Base-by-base conservation (phyloP, 345 rosid species). In the Ailanthus altissimus region DNA sequence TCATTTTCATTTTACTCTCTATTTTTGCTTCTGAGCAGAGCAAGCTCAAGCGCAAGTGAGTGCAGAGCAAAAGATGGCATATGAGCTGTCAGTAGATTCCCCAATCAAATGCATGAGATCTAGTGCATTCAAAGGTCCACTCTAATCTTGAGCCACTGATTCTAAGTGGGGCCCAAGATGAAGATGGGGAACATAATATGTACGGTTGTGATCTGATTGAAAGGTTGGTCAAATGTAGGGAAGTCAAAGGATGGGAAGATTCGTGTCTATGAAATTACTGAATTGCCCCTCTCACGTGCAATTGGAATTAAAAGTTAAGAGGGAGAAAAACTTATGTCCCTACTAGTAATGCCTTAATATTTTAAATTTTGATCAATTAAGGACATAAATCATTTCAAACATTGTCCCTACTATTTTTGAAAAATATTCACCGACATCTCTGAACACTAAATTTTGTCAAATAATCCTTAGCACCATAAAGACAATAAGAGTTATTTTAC, bases 31-130 rank as follows among this genome's bases (percentile, higher is more conserved):
- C 11, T 9, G n/a, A 77, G 32, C 75, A 4, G 60, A 62, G 82
- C 47, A 5, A 32, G 26, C 32, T 57, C 68, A 40, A 7, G 43
- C 1, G 25, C 2, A 16, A 6, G 23, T 26, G 73, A 72, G 57
- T 7, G 36, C 66, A n/a, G 65, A 56, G 81, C 75, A 46, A 59
- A 79, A 15, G 12, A 38, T 65, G 51, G 69, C 80, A 61, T 64
- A 56, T 77, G 68, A 82, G 81, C 82, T 80, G 84, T 73, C 80
- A 36, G 3, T 28, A 16, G 72, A 75, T 21, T 74, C 56, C 36
- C 36, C 40, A 14, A 72, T 50, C 53, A 43, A 61, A 77, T 72
- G 78, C 25, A 60, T 20, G n/a, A 68, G 77, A 75, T 36, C 51
- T 67, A 74, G 74, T 28, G 62, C n/a, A n/a, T 25, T 40, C 18